Conservation (phyloP, 495 filamentous ascomycete species). For the Collariella sp. region DNA sequence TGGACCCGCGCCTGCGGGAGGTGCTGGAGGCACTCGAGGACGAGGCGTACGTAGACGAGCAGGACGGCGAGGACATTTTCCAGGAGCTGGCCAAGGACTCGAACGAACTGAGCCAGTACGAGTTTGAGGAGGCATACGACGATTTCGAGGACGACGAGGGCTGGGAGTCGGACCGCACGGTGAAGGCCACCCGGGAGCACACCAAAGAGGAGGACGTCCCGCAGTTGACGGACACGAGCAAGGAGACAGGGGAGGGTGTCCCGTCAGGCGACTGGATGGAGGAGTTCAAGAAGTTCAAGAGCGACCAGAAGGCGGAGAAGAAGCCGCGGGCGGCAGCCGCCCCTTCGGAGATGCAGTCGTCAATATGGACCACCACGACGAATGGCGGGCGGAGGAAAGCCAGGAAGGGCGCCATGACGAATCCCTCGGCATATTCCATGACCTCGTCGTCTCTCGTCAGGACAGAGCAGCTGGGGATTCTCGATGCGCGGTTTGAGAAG, state of each 20-base stretch:
- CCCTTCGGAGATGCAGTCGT: conserved; percentile 60
- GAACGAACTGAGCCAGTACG: conserved; percentile 45
- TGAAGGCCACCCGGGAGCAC: conserved; percentile 53
- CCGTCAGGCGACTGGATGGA: conserved; percentile 65
- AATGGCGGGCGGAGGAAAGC: conserved; percentile 71
- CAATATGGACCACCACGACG: conserved; percentile 70
- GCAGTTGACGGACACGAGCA: conserved; percentile 35
- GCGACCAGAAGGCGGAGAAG: conserved; percentile 48
- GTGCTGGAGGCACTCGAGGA: conserved; percentile 92
- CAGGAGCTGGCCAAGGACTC: conserved; percentile 64
- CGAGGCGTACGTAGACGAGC: conserved; percentile 89
- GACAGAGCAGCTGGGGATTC: conserved; percentile 76
- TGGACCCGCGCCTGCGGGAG: conserved; percentile 91
- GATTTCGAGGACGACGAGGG: conserved; percentile 57
- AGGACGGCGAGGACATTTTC: conserved; percentile 66
- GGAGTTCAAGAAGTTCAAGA: conserved; percentile 86
- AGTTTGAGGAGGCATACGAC: conserved; percentile 48
- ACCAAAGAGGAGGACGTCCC: conserved; percentile 42
- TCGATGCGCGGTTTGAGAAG: conserved; percentile 88
- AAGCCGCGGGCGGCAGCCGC: conserved; percentile 35
- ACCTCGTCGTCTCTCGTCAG: conserved; percentile 79
- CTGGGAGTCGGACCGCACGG: conserved; percentile 92
- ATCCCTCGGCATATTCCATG: conserved; percentile 92
- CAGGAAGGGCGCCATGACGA: conserved; percentile 82
- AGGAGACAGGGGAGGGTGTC: conserved; percentile 38